A percentile compares a stretch with the other conserved stretches of the same genome.
Conservation (phyloP, 2,329 filamentous ascomycete species). For the Hypoxylon sp. region DNA sequence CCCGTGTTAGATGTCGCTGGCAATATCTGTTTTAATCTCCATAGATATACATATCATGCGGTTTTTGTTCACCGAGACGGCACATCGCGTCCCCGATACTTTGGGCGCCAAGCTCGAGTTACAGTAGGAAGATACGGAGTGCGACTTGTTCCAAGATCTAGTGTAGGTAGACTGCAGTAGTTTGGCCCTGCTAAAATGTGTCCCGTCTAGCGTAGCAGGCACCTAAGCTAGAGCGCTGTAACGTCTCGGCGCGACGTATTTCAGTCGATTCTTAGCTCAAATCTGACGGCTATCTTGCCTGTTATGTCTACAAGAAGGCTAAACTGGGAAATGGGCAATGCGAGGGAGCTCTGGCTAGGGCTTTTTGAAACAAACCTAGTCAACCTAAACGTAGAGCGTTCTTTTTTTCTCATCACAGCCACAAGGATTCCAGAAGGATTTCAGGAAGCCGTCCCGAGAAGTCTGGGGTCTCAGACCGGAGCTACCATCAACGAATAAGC, state of each 20-base stretch:
- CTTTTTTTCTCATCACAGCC: constrained; percentile 17
- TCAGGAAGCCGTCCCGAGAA: constrained; percentile 33
- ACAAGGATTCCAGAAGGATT: constrained; percentile 33
- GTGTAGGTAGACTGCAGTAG: not conserved
- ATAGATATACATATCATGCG: constrained; percentile 23
- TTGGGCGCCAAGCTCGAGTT: constrained; percentile 37
- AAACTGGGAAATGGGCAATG: constrained; percentile 32
- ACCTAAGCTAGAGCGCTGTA: constrained; percentile 23
- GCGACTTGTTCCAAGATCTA: constrained; percentile 43
- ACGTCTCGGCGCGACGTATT: constrained; percentile 23
- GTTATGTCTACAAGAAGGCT: constrained; percentile 25
- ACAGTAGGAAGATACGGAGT: constrained; percentile 36
- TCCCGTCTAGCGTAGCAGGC: constrained; percentile 28
- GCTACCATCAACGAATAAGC: constrained; percentile 27
- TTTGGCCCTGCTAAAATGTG: constrained; percentile 14
- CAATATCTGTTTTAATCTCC: constrained; percentile 19
- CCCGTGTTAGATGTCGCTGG: constrained; percentile 10
- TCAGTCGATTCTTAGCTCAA: constrained; percentile 17
- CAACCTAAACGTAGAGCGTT: constrained; percentile 23
- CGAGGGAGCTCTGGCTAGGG: constrained; percentile 38
- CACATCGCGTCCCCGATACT: constrained; percentile 39
- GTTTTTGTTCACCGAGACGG: constrained; percentile 33
- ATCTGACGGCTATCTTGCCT: constrained; percentile 29
- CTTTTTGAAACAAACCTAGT: constrained; percentile 39
- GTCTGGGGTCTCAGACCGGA: constrained; percentile 39